Percentiles rank a stretch among this genome's conserved stretches.
These are phyloP conservation scores for Talaromyces rugulosus DNA, from an alignment of 2,329 filamentous ascomycete species.

Conservation along the genomic window DNA sequence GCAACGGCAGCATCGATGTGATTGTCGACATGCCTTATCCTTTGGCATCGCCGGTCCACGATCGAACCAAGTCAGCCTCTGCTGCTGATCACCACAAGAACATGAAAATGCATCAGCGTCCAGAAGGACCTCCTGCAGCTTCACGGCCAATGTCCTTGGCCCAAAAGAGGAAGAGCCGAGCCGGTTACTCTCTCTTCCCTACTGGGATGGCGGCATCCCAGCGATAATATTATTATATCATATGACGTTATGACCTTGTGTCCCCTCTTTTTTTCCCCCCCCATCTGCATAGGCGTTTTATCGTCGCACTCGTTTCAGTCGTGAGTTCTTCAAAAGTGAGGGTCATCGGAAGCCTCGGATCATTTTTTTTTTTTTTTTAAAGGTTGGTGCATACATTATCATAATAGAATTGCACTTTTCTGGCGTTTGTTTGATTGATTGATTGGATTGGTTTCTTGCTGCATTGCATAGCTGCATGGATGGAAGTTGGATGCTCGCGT, in stretches of 20 bases:
- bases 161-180: constrained; percentile 32
- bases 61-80: constrained; percentile 35
- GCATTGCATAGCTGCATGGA: constrained; percentile 1
- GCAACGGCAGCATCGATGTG: constrained; percentile 24
- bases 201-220: constrained; percentile 14
- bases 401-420: neutral
- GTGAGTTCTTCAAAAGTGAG: neutral
- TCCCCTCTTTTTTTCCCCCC: constrained; percentile 11
- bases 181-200: constrained; percentile 45
- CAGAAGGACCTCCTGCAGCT: constrained; percentile 15
- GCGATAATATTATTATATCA: neutral
- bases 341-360: neutral
- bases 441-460: neutral
- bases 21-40: constrained; percentile 20
- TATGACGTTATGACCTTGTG: constrained; percentile 12
- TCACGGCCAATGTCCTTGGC: constrained; percentile 18
- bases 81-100: constrained; percentile 23
- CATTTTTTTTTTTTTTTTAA: neutral
- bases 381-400: neutral
- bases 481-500: neutral
- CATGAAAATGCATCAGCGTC: constrained; percentile 10
- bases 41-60: constrained; percentile 23
- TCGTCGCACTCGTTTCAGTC: neutral
- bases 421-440: neutral
- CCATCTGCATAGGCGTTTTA: neutral